Conservation (phyloP, 2,329 filamentous ascomycete genomes). For the Penicillium verrucosum region DNA sequence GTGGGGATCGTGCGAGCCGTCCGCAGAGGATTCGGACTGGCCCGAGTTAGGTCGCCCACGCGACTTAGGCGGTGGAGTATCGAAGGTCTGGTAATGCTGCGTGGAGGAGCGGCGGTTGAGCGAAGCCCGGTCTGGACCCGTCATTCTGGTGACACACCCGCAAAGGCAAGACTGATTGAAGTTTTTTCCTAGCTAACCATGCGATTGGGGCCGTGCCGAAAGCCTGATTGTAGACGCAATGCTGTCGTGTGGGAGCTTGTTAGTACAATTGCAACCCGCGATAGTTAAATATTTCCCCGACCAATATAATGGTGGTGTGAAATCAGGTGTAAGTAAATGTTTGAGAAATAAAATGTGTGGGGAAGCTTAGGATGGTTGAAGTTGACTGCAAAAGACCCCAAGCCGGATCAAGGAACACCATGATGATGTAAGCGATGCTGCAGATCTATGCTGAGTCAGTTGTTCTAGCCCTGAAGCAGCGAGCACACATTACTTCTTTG, state of each 20-base stretch:
- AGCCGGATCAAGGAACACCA: constrained; percentile 2
- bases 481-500: not conserved
- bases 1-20: constrained; percentile 25
- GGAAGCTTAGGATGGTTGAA: not conserved
- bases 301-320: not conserved
- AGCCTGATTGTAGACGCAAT: constrained; percentile 3
- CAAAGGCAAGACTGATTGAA: not conserved
- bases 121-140: constrained; percentile 26
- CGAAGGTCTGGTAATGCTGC: constrained; percentile 49
- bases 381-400: constrained; percentile 2
- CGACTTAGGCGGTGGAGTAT: constrained; percentile 47
- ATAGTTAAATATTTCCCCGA: too few relatives aligned
- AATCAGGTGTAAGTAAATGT: not conserved
- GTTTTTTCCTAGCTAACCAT: constrained; percentile 6
- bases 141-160: constrained; percentile 24
- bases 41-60: constrained; percentile 45
- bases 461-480: not conserved
- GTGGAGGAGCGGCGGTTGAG: constrained; percentile 44
- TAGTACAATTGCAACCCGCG: not conserved
- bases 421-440: constrained; percentile 22
- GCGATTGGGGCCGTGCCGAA: constrained; percentile 7
- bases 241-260: constrained; percentile 6
- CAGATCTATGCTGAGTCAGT: constrained; percentile 14
- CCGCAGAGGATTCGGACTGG: constrained; percentile 40
- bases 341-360: not conserved